Conservation (phyloP, 1,139 yeast species). For the Saccharomycopsis hybrid region DNA sequence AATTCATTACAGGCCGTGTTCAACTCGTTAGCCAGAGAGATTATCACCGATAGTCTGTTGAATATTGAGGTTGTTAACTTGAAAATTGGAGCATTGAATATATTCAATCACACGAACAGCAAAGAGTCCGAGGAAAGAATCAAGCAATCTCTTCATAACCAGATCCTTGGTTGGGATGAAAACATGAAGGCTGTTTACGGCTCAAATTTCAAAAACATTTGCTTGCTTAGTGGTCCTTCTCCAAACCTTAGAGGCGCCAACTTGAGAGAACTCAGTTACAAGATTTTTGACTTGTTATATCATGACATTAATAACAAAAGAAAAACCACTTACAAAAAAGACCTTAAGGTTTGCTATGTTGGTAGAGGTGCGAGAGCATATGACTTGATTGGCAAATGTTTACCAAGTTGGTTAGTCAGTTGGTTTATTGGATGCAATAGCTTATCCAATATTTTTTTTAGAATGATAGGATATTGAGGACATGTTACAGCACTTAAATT, state of each 20-base stretch:
- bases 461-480: background rate
- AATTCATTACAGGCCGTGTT: constrained; percentile 34
- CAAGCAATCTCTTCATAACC: constrained; percentile 33
- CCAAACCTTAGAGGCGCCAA: constrained; percentile 35
- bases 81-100: constrained; percentile 41
- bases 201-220: constrained; percentile 33
- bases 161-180: constrained; percentile 36
- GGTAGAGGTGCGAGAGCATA: constrained; percentile 47
- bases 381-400: constrained; percentile 27
- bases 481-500: too few relatives aligned
- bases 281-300: constrained; percentile 49
- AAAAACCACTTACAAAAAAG: constrained; percentile 19
- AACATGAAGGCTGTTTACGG: constrained; percentile 37
- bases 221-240: constrained; percentile 33
- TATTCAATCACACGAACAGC: constrained; percentile 30
- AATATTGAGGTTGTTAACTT: constrained; percentile 41
- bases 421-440: constrained; percentile 12
- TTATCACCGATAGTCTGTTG: constrained; percentile 31
- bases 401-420: constrained; percentile 24
- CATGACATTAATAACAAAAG: constrained; percentile 24
- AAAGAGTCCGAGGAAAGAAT: constrained; percentile 30
- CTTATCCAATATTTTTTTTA: background rate
- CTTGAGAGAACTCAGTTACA: constrained; percentile 45
- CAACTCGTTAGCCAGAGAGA: constrained; percentile 32
- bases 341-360: constrained; percentile 38